These are phyloP conservation scores for Grifola frondosa DNA, from an alignment of 1,284 basidiomycete genomes.

Conservation along the genomic window DNA sequence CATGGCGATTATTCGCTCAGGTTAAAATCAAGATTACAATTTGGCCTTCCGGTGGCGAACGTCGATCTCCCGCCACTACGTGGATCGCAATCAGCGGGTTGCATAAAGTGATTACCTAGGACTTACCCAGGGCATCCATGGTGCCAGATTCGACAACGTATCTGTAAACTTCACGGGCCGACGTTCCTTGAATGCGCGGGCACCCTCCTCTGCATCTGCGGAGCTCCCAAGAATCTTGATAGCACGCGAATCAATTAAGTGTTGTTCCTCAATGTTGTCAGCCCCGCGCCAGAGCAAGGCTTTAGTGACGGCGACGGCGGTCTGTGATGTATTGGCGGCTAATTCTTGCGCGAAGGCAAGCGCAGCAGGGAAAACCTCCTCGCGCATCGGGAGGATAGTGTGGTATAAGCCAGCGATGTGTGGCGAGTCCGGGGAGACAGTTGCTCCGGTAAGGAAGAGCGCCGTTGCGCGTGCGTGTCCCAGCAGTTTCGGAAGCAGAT, in stretches of 20 bases:
- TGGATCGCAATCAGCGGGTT: too few relatives aligned
- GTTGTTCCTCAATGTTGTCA: conserved; percentile 51
- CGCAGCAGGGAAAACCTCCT: conserved; percentile 52
- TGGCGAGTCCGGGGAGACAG: conserved; percentile 45
- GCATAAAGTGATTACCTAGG: too few relatives aligned
- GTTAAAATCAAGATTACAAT: conserved; percentile 1
- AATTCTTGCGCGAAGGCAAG: conserved; percentile 52
- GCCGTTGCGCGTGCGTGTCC: conserved; percentile 51
- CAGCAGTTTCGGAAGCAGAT: conserved; percentile 52
- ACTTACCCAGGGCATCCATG: conserved; percentile 54
- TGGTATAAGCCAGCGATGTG: conserved; percentile 46
- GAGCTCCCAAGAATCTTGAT: conserved; percentile 40
- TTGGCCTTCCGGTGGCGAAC: conserved; percentile 15
- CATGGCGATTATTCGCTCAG: too few relatives aligned
- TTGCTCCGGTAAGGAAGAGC: conserved; percentile 49
- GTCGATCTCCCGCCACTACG: conserved; percentile 15
- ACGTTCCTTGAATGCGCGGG: conserved; percentile 47
- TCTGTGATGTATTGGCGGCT: conserved; percentile 48
- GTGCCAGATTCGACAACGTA: conserved; percentile 38
- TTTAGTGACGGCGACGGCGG: conserved; percentile 51
- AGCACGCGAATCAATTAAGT: conserved; percentile 50
- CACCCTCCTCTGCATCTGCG: conserved; percentile 48
- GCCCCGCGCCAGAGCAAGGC: conserved; percentile 50
- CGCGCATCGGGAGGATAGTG: conserved; percentile 44
- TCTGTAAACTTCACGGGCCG: conserved; percentile 45